phyloP scores from a whole-genome alignment of 176 grass and related monocot species.

The Eleusine coracana region DNA sequence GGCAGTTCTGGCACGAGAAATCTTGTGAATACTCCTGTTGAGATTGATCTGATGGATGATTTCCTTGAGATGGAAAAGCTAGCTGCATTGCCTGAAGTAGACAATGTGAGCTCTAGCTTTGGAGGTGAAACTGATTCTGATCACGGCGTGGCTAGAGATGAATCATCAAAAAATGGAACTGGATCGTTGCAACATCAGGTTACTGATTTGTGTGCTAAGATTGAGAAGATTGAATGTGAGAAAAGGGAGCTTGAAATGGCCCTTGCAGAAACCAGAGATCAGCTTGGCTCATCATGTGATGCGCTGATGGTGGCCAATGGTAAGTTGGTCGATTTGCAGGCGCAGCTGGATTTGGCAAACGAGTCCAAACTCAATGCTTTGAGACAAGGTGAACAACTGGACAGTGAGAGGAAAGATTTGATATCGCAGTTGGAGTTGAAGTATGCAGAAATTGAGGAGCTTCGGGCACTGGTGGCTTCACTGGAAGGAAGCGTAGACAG shows the following conservation, averaged over 20 bases:
- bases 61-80: slow-evolving; percentile 98
- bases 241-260: slow-evolving; percentile 60
- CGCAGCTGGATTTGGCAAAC: slow-evolving; percentile 57
- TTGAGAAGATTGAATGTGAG: slow-evolving; percentile 69
- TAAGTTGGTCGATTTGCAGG: slow-evolving; percentile 70
- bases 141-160: slow-evolving; percentile 41
- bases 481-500: slow-evolving; percentile 54
- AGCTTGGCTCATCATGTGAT: slow-evolving; percentile 55
- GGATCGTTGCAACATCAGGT: slow-evolving; percentile 48
- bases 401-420: slow-evolving; percentile 60
- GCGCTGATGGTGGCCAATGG: slow-evolving; percentile 50
- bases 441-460: slow-evolving; percentile 53
- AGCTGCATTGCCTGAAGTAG: slow-evolving; percentile 64
- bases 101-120: slow-evolving; percentile 43
- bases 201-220: slow-evolving; percentile 45
- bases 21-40: slow-evolving; percentile 53
- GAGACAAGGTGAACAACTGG: slow-evolving; percentile 47
- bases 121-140: slow-evolving; percentile 61
- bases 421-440: slow-evolving; percentile 54
- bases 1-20: slow-evolving; percentile 47
- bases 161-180: slow-evolving; percentile 44
- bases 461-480: slow-evolving; percentile 41
- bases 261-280: slow-evolving; percentile 61
- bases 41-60: slow-evolving; percentile 98
- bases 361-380: slow-evolving; percentile 53